Base-by-base conservation (phyloP, 768 basidiomycete genomes). In the Dioszegia crocea region DNA sequence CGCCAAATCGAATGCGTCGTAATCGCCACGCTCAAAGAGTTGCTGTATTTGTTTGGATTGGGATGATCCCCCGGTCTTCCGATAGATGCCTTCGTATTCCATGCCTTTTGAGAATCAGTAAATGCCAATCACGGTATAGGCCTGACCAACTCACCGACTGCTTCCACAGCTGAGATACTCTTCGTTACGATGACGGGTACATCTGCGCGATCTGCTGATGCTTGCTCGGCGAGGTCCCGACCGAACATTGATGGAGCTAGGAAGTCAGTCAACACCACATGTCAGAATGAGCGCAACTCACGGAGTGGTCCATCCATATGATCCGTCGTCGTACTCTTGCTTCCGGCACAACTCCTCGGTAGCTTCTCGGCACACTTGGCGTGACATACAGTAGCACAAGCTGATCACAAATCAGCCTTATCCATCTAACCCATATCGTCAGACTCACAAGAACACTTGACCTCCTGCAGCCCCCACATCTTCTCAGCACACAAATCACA, bases 401-500 rank as follows among this genome's bases (percentile, higher is more conserved):
- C 93, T 94, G 61, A 30, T 23, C n/a, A n/a, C 41, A 16, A 5
- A 38, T 62, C 46, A 61, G 39, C 39, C 4, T 1, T 14, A 9
- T 14, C n/a, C 10, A 12, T 29, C 16, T 45, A 36, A 14, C 19
- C 21, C 19, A 27, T 36, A 11, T 26, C 19, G 4, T 23, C 6
- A 19, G 10, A 81, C 90, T 73, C 72, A 91, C 94, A 82, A 64
- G 86, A 83, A 74, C 96, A 99, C 30, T 89, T 86, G 53, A 89
- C 81, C 72, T 80, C 80, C 41, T 93, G 91, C n/a, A 92, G 84
- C 6, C 94, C 94, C 92, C 93, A 99, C 86, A 98, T 86, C 81
- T 98, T 99, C 73, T 98, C 96, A 31, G 86, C 87, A 73, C 96
- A 99, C 55, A 93, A 87, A 68, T 98, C 96, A 73, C 96, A 99